phyloP scores from a whole-genome alignment of 106 monocot species.

The Phalaenopsis aphrodite region DNA sequence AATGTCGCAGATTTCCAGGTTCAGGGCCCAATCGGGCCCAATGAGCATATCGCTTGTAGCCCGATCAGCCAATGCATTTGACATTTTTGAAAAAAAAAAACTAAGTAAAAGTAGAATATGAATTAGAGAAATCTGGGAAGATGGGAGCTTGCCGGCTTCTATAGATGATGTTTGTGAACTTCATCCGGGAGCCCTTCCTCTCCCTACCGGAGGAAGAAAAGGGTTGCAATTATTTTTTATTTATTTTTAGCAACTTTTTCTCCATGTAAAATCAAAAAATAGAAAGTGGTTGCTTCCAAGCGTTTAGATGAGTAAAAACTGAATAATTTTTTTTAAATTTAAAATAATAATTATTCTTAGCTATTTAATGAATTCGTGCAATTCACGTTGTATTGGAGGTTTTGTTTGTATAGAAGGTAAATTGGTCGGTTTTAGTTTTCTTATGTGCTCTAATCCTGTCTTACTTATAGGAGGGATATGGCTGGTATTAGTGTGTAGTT shows the following conservation, averaged over 20 bases:
- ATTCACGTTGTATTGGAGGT: too few relatives aligned
- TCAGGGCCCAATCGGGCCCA: constrained; percentile 26
- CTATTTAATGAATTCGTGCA: too few relatives aligned
- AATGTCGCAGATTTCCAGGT: constrained; percentile 24
- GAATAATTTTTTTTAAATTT: too few relatives aligned
- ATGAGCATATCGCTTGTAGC: constrained; percentile 24
- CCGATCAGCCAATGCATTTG: constrained; percentile 21
- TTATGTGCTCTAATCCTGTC: too few relatives aligned
- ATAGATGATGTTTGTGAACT: not conserved
- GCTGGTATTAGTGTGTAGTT: too few relatives aligned
- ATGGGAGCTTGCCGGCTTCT: not conserved
- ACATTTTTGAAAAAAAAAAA: not conserved
- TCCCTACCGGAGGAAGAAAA: not conserved
- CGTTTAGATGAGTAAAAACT: not conserved
- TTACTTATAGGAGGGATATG: too few relatives aligned
- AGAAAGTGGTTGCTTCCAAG: not conserved
- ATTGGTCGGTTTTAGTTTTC: too few relatives aligned
- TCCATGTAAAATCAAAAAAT: not conserved
- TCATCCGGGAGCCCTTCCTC: not conserved
- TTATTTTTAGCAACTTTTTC: not conserved
- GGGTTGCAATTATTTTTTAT: not conserved
- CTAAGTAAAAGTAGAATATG: not conserved
- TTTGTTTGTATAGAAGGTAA: too few relatives aligned
- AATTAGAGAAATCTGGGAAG: not conserved
- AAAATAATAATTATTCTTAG: too few relatives aligned